A percentile compares a stretch with the other conserved stretches of the same genome.
Conservation (phyloP, 805 yeast species). For the Middelhovenomyces tepae region DNA sequence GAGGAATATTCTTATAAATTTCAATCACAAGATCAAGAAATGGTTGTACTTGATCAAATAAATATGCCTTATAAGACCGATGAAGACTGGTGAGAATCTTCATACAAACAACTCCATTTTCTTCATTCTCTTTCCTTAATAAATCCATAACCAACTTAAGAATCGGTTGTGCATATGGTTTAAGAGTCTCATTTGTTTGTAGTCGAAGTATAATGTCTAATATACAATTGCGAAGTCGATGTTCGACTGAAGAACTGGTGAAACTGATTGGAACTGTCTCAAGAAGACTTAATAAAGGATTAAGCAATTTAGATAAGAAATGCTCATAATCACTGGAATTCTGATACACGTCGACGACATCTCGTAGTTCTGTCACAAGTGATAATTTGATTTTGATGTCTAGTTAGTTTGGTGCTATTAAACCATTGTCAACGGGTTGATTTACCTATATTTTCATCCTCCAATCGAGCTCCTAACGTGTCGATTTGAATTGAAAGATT, state of each 20-base stretch:
- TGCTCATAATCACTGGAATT: slow-evolving; percentile 74
- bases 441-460: slow-evolving; percentile 34
- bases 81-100: slow-evolving; percentile 78
- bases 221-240: slow-evolving; percentile 61
- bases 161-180: slow-evolving; percentile 55
- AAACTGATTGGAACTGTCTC: slow-evolving; percentile 67
- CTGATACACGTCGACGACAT: slow-evolving; percentile 75
- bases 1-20: slow-evolving; percentile 72
- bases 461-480: slow-evolving; percentile 54
- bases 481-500: slow-evolving; percentile 43
- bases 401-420: slow-evolving; percentile 10
- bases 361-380: slow-evolving; percentile 72
- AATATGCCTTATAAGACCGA: slow-evolving; percentile 64
- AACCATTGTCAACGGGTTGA: background rate
- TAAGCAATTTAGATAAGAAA: slow-evolving; percentile 61
- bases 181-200: slow-evolving; percentile 73
- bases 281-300: slow-evolving; percentile 56
- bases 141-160: slow-evolving; percentile 51
- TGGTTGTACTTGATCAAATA: slow-evolving; percentile 64
- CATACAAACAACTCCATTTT: slow-evolving; percentile 87
- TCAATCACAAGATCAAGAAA: slow-evolving; percentile 69
- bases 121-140: slow-evolving; percentile 79
- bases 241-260: slow-evolving; percentile 54
- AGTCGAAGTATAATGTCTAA: slow-evolving; percentile 75
- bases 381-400: slow-evolving; percentile 58